A percentile compares a stretch with the other conserved stretches of the same genome.
Evolutionary conservation across 768 basidiomycete species (phyloP).

Genomic region (Amanita jacksonii): DNA sequence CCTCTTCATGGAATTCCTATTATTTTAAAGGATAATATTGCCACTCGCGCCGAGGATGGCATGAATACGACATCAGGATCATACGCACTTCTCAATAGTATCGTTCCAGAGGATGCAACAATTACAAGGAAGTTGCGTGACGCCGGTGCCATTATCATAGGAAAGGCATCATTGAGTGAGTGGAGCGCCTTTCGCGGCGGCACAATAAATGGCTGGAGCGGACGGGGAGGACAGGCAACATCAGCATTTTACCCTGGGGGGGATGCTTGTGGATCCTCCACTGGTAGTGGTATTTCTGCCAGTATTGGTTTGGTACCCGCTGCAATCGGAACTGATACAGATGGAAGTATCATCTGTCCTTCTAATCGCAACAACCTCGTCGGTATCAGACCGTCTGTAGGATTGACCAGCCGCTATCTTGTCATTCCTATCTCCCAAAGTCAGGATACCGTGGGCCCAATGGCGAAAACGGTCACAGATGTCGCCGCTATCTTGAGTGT

Average conservation of each 20-base stretch:
- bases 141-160: constrained; percentile 37
- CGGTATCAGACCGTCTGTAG: constrained; percentile 54
- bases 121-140: constrained; percentile 33
- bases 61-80: constrained; percentile 40
- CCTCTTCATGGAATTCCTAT: constrained; percentile 46
- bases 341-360: constrained; percentile 48
- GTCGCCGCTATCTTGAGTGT: constrained; percentile 46
- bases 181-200: constrained; percentile 39
- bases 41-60: constrained; percentile 39
- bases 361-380: constrained; percentile 42
- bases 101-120: constrained; percentile 37
- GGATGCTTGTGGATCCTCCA: constrained; percentile 49
- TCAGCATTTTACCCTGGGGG: constrained; percentile 41
- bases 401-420: constrained; percentile 41
- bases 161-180: constrained; percentile 49
- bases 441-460: constrained; percentile 52
- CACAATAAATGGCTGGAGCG: constrained; percentile 47
- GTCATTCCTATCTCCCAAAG: constrained; percentile 49
- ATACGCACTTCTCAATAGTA: constrained; percentile 29
- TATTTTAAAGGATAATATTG: constrained; percentile 44
- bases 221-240: constrained; percentile 41
- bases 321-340: constrained; percentile 39
- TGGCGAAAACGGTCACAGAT: constrained; percentile 43
- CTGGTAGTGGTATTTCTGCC: constrained; percentile 46
- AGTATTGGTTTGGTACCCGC: constrained; percentile 44